phyloP scores from a whole-genome alignment of 2,329 filamentous ascomycete genomes.

The Metarhizium rileyi region DNA sequence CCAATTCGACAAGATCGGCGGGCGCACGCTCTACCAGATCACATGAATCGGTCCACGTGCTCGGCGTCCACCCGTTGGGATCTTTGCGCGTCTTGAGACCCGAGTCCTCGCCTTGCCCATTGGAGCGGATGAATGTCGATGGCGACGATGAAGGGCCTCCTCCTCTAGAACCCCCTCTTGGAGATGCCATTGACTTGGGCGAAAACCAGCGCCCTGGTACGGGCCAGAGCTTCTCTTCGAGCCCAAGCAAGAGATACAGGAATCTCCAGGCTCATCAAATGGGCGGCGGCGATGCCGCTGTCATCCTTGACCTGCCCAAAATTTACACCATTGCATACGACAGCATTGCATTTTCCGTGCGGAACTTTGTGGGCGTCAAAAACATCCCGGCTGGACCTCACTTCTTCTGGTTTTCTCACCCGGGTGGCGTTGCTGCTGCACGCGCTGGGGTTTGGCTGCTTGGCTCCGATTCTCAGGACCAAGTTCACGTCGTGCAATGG shows the following conservation, averaged over 20 bases:
- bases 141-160: conserved; percentile 20
- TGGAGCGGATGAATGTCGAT: not conserved
- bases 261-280: conserved; percentile 18
- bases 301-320: conserved; percentile 41
- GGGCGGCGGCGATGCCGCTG: conserved; percentile 38
- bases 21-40: conserved; percentile 23
- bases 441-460: conserved; percentile 51
- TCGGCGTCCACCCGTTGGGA: conserved; percentile 32
- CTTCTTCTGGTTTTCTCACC: conserved; percentile 48
- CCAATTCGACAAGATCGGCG: conserved; percentile 21
- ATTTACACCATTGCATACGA: conserved; percentile 46
- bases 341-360: conserved; percentile 35
- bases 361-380: conserved; percentile 42
- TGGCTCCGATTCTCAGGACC: conserved; percentile 20
- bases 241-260: conserved; percentile 2
- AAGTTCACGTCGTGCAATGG: conserved; percentile 42
- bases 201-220: not conserved
- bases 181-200: not conserved
- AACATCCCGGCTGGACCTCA: conserved; percentile 47
- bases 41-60: conserved; percentile 26
- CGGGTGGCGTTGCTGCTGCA: conserved; percentile 34
- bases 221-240: not conserved
- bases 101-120: conserved; percentile 8
- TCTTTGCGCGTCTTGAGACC: conserved; percentile 29
- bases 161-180: conserved; percentile 18